phyloP scores from a whole-genome alignment of 1,284 basidiomycete genomes.

The Athelia psychrophila region DNA sequence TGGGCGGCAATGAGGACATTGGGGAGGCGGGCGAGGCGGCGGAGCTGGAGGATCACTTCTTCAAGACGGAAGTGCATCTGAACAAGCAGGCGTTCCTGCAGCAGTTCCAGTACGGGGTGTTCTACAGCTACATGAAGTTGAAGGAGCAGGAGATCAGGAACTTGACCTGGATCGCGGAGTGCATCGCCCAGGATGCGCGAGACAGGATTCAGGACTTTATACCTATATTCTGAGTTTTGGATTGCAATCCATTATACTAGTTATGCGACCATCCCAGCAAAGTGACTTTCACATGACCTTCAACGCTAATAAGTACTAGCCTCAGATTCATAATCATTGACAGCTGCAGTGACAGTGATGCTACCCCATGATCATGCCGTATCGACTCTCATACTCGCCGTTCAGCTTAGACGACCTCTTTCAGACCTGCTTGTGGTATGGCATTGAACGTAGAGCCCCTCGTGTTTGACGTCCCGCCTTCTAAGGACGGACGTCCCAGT shows the following conservation, averaged over 20 bases:
- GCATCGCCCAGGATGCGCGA: constrained; percentile 91
- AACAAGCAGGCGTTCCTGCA: constrained; percentile 95
- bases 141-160: constrained; percentile 99
- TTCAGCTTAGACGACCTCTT: too few relatives aligned
- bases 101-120: constrained; percentile 92
- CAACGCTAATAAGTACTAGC: too few relatives aligned
- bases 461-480: not conserved
- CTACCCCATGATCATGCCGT: too few relatives aligned
- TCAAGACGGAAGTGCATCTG: constrained; percentile 89
- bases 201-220: constrained; percentile 94
- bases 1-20: constrained; percentile 32
- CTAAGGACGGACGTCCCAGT: not conserved
- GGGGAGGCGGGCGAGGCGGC: constrained; percentile 58
- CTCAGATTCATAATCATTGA: too few relatives aligned
- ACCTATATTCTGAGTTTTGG: constrained; percentile 67
- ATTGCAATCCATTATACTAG: too few relatives aligned
- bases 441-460: not conserved
- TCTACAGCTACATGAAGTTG: constrained; percentile 93
- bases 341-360: too few relatives aligned
- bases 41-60: constrained; percentile 93
- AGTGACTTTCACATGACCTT: too few relatives aligned
- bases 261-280: too few relatives aligned
- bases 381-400: too few relatives aligned
- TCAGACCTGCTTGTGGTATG: not conserved
- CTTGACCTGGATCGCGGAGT: constrained; percentile 97